These are phyloP conservation scores for Mucor plumbeus DNA, from an alignment of 371 early-diverging fungal genomes.

Conservation along the genomic window DNA sequence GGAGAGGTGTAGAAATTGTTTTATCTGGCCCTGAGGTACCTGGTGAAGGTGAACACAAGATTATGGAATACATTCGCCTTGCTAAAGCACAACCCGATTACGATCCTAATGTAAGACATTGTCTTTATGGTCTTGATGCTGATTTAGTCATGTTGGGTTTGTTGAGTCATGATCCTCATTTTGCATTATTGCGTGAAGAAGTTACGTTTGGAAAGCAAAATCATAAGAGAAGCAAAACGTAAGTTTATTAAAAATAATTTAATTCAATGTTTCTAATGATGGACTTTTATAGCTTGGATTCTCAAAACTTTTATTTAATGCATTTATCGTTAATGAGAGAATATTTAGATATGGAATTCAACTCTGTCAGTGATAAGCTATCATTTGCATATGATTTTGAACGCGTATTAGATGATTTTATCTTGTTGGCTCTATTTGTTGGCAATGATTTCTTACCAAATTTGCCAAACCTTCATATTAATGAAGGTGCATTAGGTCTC, in stretches of 20 bases:
- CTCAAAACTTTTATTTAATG: constrained; percentile 78
- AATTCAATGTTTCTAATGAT: not conserved
- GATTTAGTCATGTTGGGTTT: constrained; percentile 99
- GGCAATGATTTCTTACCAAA: constrained; percentile 99
- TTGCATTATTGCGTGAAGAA: constrained; percentile 96
- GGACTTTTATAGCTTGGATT: constrained; percentile 44
- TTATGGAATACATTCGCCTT: constrained; percentile 97
- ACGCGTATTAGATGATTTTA: constrained; percentile 96
- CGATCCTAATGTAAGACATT: constrained; percentile 88
- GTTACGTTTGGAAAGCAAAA: constrained; percentile 83
- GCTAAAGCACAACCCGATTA: constrained; percentile 82
- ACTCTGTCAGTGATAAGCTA: constrained; percentile 50
- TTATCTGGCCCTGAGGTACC: constrained; percentile 95
- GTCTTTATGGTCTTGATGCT: constrained; percentile 98
- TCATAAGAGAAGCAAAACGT: constrained; percentile 59
- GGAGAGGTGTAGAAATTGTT: constrained; percentile 89
- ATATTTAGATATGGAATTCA: constrained; percentile 90
- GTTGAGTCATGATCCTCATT: constrained; percentile 95
- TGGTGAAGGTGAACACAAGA: constrained; percentile 99
- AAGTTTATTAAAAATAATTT: constrained; percentile 4
- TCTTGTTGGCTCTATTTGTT: constrained; percentile 92
- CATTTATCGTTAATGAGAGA: constrained; percentile 91
- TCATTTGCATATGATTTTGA: constrained; percentile 84
- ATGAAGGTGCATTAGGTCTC: constrained; percentile 88
- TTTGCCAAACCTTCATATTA: constrained; percentile 94